Conservation (phyloP, 495 filamentous ascomycete species). For the Amniculicola lignicola region DNA sequence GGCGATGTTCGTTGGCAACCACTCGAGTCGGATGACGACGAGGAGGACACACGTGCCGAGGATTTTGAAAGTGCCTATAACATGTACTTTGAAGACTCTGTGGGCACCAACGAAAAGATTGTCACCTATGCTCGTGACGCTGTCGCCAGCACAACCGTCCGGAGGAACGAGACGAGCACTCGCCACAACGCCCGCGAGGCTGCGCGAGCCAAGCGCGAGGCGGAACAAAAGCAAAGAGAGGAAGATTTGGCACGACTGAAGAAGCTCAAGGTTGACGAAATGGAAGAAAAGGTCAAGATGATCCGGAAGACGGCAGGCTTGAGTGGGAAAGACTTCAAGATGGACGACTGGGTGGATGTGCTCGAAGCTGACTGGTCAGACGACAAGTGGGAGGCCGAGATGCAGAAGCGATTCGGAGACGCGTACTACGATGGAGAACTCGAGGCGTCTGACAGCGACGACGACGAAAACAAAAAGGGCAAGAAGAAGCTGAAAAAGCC, state of each 20-base stretch:
- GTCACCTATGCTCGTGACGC: constrained; percentile 84
- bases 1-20: constrained; percentile 60
- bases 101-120: constrained; percentile 75
- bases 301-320: constrained; percentile 86
- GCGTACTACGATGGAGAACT: constrained; percentile 68
- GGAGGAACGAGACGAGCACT: constrained; percentile 72
- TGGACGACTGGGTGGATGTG: constrained; percentile 75
- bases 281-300: constrained; percentile 73
- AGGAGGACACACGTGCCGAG: constrained; percentile 77
- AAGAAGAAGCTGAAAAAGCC: constrained; percentile 79
- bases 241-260: constrained; percentile 78
- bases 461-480: constrained; percentile 50
- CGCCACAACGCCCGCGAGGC: constrained; percentile 73
- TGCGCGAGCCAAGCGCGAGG: constrained; percentile 72
- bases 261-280: constrained; percentile 83
- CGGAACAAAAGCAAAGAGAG: constrained; percentile 69
- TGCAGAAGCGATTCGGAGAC: constrained; percentile 81
- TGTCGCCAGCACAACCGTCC: constrained; percentile 72
- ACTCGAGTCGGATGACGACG: constrained; percentile 89
- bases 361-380: constrained; percentile 84
- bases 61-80: constrained; percentile 93
- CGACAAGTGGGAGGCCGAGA: constrained; percentile 81
- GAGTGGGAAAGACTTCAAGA: constrained; percentile 61
- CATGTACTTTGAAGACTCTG: constrained; percentile 89
- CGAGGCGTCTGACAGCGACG: constrained; percentile 45